Base-by-base conservation (phyloP, 345 rosid species). In the Litchi chinensis region DNA sequence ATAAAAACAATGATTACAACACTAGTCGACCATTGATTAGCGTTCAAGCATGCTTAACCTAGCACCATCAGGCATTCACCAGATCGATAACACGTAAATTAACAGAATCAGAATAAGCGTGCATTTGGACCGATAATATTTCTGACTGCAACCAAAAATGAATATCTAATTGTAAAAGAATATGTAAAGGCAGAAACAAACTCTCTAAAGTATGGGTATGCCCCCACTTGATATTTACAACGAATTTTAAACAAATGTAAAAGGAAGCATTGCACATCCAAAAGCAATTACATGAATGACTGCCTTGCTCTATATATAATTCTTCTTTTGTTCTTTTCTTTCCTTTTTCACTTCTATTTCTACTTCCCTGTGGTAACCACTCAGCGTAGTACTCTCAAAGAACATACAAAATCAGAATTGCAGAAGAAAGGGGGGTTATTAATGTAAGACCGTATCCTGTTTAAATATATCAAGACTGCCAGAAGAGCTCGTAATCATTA, bases 401-500 rank as follows among this genome's bases (percentile, higher is more conserved):
- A 52, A 71, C 79, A 82, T 69, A 68, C 82, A 74, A 48, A 77
- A 76, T 67, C 24, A 44, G 28, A 71, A 46, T 52, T 73, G 78
- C 54, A 13, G 5, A 19, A 18, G 32, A 57, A 70, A 37, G 10
- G 16, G 9, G 76, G 54, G 77, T 32, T 26, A 72, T 79, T 65
- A 68, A 76, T 60, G 81, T 57, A 68, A 68, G 77, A 77, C 67
- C 41, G 28, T 65, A 52, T 74, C 28, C 67, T 46, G 39, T 72
- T 46, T 67, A 68, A 22, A 64, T 54, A 22, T 71, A 44, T 16
- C 90, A 94, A 11, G 99, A 94, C 86, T 92, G 98, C 98, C 99
- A 96, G 88, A 96, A 96, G 79, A 94, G 86, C 85, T 90, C 95
- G 75, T 79, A 93, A 87, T 91, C 93, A 67, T 85, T 90, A 83